Conservation (phyloP, 495 filamentous ascomycete species). For the Schizothecium vesticola region DNA sequence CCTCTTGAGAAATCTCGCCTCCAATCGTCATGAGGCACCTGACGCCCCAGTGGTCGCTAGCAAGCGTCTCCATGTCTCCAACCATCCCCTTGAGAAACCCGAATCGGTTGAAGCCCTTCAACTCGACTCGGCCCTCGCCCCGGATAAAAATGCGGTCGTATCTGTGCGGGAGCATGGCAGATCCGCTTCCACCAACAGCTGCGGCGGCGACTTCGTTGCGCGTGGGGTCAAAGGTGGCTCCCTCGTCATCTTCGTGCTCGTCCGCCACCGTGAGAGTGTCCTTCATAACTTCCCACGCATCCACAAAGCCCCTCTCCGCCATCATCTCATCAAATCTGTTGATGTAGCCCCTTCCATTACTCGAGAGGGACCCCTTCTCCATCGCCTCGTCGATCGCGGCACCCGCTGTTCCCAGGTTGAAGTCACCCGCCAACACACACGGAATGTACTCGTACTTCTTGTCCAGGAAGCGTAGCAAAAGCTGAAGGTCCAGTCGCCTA, state of each 20-base stretch:
- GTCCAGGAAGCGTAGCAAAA: slow-evolving; percentile 38
- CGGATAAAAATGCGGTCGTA: slow-evolving; percentile 53
- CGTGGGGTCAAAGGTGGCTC: slow-evolving; percentile 52
- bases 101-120: slow-evolving; percentile 43
- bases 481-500: slow-evolving; percentile 45
- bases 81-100: slow-evolving; percentile 31
- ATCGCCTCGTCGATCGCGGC: slow-evolving; percentile 45
- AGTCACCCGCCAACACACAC: slow-evolving; percentile 54
- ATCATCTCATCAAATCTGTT: slow-evolving; percentile 32
- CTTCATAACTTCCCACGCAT: slow-evolving; percentile 32
- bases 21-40: slow-evolving; percentile 35
- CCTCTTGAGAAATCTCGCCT: slow-evolving; percentile 11
- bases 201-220: slow-evolving; percentile 46
- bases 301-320: slow-evolving; percentile 30
- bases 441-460: slow-evolving; percentile 29
- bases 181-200: slow-evolving; percentile 31
- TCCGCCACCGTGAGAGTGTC: slow-evolving; percentile 16
- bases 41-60: slow-evolving; percentile 55
- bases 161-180: slow-evolving; percentile 48
- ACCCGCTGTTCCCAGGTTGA: slow-evolving; percentile 51
- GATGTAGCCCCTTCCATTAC: slow-evolving; percentile 28
- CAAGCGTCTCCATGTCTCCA: slow-evolving; percentile 25
- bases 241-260: slow-evolving; percentile 28
- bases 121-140: slow-evolving; percentile 30
- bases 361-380: slow-evolving; percentile 39